Conservation (phyloP, 345 rosid species). For the Noccaea bulbosa region DNA sequence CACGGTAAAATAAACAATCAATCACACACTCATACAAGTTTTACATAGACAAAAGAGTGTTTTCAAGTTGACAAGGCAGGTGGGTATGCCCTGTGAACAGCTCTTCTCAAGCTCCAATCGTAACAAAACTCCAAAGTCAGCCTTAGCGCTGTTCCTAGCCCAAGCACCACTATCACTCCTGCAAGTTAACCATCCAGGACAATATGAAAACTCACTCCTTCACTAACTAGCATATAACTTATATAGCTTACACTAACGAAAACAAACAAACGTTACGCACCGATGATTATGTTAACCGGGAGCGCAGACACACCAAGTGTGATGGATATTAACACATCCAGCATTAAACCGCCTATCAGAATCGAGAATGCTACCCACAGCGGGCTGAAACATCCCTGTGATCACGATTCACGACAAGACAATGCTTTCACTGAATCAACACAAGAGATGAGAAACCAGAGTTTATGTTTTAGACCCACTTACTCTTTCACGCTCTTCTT, state of each 20-base stretch:
- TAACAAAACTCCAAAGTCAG: slow-evolving; percentile 80
- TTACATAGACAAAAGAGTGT: slow-evolving; percentile 12
- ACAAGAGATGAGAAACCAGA: not conserved
- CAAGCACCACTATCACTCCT: slow-evolving; percentile 95
- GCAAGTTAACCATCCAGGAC: slow-evolving; percentile 1
- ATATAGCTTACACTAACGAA: not conserved
- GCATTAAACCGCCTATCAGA: slow-evolving; percentile 75
- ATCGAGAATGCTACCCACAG: slow-evolving; percentile 95
- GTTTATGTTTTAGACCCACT: slow-evolving; percentile 21
- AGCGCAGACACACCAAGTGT: slow-evolving; percentile 87
- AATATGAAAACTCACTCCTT: slow-evolving; percentile 2
- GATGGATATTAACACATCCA: slow-evolving; percentile 86
- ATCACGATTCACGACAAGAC: not conserved
- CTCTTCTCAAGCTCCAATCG: slow-evolving; percentile 85
- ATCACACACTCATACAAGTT: slow-evolving; percentile 10
- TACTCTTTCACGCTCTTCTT: slow-evolving; percentile 67
- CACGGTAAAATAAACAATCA: too few species aligned
- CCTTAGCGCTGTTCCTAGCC: slow-evolving; percentile 85
- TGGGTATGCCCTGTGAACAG: slow-evolving; percentile 69
- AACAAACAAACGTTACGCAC: slow-evolving; percentile 39
- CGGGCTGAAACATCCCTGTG: slow-evolving; percentile 79
- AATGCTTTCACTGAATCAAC: not conserved
- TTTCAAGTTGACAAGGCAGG: slow-evolving; percentile 56
- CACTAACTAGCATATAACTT: not conserved
- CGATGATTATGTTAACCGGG: slow-evolving; percentile 91